Conservation (phyloP, 1,284 basidiomycete species). For the Trichosporon ovoides region DNA sequence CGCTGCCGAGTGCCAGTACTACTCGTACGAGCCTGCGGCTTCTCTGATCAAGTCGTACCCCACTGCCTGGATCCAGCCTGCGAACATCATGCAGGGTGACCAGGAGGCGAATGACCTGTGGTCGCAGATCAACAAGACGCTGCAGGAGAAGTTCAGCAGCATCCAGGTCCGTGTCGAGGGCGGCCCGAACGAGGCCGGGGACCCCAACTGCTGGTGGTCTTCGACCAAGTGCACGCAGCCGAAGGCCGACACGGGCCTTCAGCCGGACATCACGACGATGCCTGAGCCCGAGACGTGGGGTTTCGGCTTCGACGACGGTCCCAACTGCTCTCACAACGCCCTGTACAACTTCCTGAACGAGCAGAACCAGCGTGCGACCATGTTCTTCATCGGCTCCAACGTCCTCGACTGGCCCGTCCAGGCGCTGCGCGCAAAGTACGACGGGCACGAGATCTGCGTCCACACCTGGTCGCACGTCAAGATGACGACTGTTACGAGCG, state of each 20-base stretch:
- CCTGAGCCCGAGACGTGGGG: slow-evolving; percentile 55
- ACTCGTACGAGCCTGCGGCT: slow-evolving; percentile 39
- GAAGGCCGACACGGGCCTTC: slow-evolving; percentile 29
- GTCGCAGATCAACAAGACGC: slow-evolving; percentile 31
- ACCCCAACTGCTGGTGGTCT: slow-evolving; percentile 46
- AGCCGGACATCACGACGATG: slow-evolving; percentile 45
- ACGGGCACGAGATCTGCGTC: slow-evolving; percentile 50
- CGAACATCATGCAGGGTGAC: slow-evolving; percentile 47
- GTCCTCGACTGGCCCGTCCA: slow-evolving; percentile 55
- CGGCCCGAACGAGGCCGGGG: not conserved
- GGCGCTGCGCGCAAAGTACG: slow-evolving; percentile 50
- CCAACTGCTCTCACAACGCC: slow-evolving; percentile 53
- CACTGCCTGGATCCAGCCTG: slow-evolving; percentile 39
- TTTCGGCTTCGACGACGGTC: slow-evolving; percentile 53
- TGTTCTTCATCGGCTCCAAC: slow-evolving; percentile 54
- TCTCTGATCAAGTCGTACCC: slow-evolving; percentile 36
- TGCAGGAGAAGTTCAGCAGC: slow-evolving; percentile 7
- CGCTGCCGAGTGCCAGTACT: slow-evolving; percentile 30
- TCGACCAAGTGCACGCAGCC: slow-evolving; percentile 43
- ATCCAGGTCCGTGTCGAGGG: not conserved
- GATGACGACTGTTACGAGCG: slow-evolving; percentile 53
- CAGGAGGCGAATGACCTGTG: slow-evolving; percentile 42
- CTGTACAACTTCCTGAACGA: slow-evolving; percentile 53
- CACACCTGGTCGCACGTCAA: slow-evolving; percentile 53
- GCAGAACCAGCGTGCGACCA: slow-evolving; percentile 53